phyloP scores from a whole-genome alignment of 2,329 filamentous ascomycete species.

The Cladobotryum mycophilum region DNA sequence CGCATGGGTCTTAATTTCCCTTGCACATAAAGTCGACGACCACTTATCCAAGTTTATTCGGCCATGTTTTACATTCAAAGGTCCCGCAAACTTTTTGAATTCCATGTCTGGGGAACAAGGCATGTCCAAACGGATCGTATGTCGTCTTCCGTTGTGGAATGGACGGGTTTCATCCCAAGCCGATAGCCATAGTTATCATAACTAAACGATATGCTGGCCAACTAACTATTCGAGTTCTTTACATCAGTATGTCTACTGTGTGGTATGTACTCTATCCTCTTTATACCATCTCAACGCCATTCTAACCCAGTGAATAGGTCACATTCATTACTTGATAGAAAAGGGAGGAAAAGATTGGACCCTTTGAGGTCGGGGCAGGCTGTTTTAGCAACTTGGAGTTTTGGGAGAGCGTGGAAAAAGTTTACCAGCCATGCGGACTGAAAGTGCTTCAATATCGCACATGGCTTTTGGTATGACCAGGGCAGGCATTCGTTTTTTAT shows the following conservation, averaged over 20 bases:
- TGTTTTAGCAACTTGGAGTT: background rate
- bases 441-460: conserved; percentile 14
- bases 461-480: conserved; percentile 4
- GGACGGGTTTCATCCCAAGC: background rate
- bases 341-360: background rate
- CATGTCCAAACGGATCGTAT: background rate
- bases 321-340: background rate
- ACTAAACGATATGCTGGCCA: background rate
- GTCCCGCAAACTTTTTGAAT: background rate
- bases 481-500: background rate
- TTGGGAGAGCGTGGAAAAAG: background rate
- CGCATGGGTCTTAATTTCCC: conserved; percentile 51
- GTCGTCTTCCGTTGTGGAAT: background rate
- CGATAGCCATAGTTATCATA: background rate
- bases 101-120: background rate
- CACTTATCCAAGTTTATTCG: background rate
- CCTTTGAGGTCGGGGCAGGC: background rate
- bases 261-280: background rate
- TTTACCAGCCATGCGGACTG: conserved; percentile 12
- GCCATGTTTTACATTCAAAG: too few relatives aligned
- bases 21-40: conserved; percentile 26
- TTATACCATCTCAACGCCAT: too few relatives aligned
- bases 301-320: too few relatives aligned
- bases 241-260: background rate
- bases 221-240: too few relatives aligned